Conservation (phyloP, 495 filamentous ascomycete species). For the Sordaria brevicollis region DNA sequence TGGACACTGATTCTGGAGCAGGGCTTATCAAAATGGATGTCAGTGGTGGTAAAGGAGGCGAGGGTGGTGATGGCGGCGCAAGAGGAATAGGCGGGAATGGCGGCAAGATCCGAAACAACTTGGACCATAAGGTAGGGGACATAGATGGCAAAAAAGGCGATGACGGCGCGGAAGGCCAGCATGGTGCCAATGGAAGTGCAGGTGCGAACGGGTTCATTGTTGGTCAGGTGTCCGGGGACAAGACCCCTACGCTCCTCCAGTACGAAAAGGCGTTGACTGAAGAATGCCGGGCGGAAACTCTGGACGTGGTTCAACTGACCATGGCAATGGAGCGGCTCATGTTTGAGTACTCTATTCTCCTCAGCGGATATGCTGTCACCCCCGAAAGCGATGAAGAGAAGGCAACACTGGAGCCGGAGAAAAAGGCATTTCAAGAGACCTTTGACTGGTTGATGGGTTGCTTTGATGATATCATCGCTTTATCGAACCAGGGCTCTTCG, state of each 20-base stretch:
- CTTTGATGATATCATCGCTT: neutral
- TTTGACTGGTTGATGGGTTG: neutral
- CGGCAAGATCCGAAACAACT: neutral
- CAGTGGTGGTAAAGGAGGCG: neutral
- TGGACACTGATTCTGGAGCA: neutral
- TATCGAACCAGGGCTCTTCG: neutral
- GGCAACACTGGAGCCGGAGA: neutral
- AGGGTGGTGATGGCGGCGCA: neutral
- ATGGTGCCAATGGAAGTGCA: neutral
- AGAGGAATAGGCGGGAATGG: neutral
- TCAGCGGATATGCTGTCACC: neutral
- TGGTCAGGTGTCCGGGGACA: neutral
- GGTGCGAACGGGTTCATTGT: neutral
- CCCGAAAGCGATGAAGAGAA: neutral
- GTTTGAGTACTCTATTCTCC: neutral
- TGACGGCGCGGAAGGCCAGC: neutral
- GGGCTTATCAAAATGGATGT: neutral
- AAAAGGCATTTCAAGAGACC: neutral
- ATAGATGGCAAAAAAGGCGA: neutral
- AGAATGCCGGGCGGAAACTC: neutral
- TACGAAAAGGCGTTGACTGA: neutral
- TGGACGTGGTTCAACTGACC: neutral
- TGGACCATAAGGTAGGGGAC: too few species aligned
- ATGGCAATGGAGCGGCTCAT: neutral
- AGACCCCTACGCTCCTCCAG: neutral